Base-by-base conservation (phyloP, 2,329 filamentous ascomycete genomes). In the Drechslerella dactyloides region DNA sequence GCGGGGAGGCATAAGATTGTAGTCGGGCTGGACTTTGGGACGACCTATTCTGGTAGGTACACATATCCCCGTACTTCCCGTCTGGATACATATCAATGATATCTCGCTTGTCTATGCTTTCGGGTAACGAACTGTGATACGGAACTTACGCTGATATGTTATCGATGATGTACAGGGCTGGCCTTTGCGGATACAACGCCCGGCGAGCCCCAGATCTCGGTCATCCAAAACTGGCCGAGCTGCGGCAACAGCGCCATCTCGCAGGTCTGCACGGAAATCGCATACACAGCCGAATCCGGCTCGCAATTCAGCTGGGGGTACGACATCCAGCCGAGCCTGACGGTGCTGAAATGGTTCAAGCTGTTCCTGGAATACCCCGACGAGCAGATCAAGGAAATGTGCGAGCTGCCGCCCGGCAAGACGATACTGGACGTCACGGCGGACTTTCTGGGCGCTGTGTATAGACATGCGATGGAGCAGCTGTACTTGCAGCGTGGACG, bases 331-430 rank as follows among this genome's bases (percentile, higher is more conserved):
- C 61, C 73, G 19, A 64, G 21, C 5, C 52, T 57, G n/a, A 61
- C 63, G 10, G 53, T 73, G 10, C 23, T 75, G 8, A 75, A 74
- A 48, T 75, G 74, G 74, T 75, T 75, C 48, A 75, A 75, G 30
- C 19, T 75, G 15, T 73, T 73, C 23, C 48, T 75, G 1, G 74
- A 75, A 40, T 62, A 53, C 35, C 62, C 64, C 15, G 69, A 74
- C 46, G 73, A 75, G 10, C 42, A 72, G 50, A 72, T 72, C n/a
- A 51, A 42, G 19, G 52, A 55, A 5, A 21, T 72, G 44, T 48
- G 53, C 10, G 69, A 73, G 11, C 69, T 75, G 4, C 74, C 74
- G 21, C 30, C 59, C 2, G 74, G 73, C 8, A 72, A 74, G 58
- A 74, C 55, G 30, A 70, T 74, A 19, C 48, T 69, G 33, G 74